These are phyloP conservation scores for Phaseolus coccineus DNA, from an alignment of 331 rosid genomes.

Conservation along the genomic window DNA sequence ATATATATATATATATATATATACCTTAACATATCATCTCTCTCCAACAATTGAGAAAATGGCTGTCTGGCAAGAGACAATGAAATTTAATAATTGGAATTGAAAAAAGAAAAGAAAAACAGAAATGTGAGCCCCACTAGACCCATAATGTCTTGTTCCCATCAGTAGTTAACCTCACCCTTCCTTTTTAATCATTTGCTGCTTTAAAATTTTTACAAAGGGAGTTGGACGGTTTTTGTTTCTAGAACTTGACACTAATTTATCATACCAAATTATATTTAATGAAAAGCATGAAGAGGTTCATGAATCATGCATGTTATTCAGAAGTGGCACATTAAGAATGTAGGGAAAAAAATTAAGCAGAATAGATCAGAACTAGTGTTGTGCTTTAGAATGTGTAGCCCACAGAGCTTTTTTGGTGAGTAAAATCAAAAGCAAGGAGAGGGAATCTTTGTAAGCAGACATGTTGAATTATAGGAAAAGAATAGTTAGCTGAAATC, in stretches of 20 bases:
- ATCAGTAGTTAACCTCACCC: slow-evolving; percentile 62
- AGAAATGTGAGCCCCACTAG: slow-evolving; percentile 68
- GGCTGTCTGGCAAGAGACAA: slow-evolving; percentile 85
- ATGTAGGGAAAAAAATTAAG: neutral
- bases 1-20: neutral
- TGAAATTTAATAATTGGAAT: slow-evolving; percentile 66
- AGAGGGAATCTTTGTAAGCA: slow-evolving; percentile 38
- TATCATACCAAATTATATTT: slow-evolving; percentile 42
- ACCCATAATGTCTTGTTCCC: slow-evolving; percentile 73
- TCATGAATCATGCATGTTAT: slow-evolving; percentile 58
- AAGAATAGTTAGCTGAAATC: slow-evolving; percentile 12
- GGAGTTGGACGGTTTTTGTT: slow-evolving; percentile 41
- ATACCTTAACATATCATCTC: slow-evolving; percentile 57
- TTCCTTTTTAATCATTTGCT: slow-evolving; percentile 60
- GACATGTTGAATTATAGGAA: slow-evolving; percentile 27
- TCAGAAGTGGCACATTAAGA: slow-evolving; percentile 7
- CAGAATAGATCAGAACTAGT: neutral
- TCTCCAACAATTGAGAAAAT: slow-evolving; percentile 78
- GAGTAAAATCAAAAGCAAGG: slow-evolving; percentile 40
- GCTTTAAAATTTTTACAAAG: slow-evolving; percentile 47
- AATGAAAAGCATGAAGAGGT: slow-evolving; percentile 45
- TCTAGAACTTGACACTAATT: slow-evolving; percentile 48
- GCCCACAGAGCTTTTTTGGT: slow-evolving; percentile 27
- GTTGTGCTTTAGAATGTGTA: slow-evolving; percentile 25
- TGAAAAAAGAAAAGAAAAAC: slow-evolving; percentile 49